Evolutionary conservation across 257 asterid species (phyloP), one percentile per base, ranked within the genome.

Genomic region (Salvia hispanica): DNA sequence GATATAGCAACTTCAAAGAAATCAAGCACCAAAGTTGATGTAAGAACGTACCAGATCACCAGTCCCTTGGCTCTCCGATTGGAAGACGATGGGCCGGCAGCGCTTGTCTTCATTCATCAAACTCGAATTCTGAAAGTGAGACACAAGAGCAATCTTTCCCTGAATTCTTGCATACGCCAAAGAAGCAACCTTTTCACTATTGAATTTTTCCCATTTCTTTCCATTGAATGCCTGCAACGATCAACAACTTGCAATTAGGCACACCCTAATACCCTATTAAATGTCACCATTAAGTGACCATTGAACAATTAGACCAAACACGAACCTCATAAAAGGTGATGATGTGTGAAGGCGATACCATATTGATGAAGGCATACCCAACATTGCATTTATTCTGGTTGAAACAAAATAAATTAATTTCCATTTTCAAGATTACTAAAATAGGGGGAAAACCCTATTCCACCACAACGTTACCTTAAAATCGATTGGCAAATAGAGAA

Each of bases 361-460:
- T 93, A 72, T 93, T 93, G 82, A 93, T 93, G 85, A 93, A 93
- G 72, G 98, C 97, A 79, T 93, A 93, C 67, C 98, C 98, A 33
- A 93, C 99, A 5, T 93, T 93, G 91, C 99, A 93, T 80, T 93
- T 93, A 72, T 93, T 93, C 99, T 93, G 89, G 62, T 82, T 33
- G 53, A 73, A 46, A 47, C 51, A 34, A 55, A 69, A 34, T 39
- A 63, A 54, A 72, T 59, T 52, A 58, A 15, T 12, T 56, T 61
- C 76, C 33, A 13, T 14, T 45, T 53, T 60, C 44, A 64, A 67
- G 12, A 10, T 62, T 50, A 36, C 56, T 25, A 16, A 68, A 53
- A 64, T 9, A 44, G 33, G 40, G 59, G 16, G 34, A 34, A 52
- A 39, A 46, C 40, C 16, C n/a, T n/a, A 25, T 13, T 11, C 28